Base-by-base conservation (phyloP, 192 early-diverging fungal genomes). In the Coemansia sp. region DNA sequence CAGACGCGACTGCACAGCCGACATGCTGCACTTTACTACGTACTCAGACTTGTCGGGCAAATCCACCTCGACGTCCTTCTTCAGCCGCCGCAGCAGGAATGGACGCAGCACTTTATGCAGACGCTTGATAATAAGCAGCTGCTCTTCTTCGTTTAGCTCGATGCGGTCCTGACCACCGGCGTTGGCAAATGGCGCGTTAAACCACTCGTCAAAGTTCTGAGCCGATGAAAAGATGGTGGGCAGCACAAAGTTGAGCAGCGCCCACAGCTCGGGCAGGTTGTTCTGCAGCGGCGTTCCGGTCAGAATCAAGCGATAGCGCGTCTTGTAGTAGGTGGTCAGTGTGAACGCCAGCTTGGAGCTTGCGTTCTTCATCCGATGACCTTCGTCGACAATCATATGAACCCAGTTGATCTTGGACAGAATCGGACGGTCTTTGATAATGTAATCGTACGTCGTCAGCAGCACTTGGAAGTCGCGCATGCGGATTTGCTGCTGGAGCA, bases 271-370 rank as follows among this genome's bases (percentile, higher is more conserved):
- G 3, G 94, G 94, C 10, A 99, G 82, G 65, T 99, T 97, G 84
- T 99, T 99, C 85, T 94, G 97, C 58, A 99, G 74, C n/a, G 97
- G 97, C 11, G 97, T 99, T 56, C 96, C 97, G 0, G 97, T 99
- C 67, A 99, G 80, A 81, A 99, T 96, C 49, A 98, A 82, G 24
- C 96, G 87, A 73, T 95, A 98, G 7, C 94, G 88, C 3, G 89
- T 89, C 25, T 78, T 82, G 76, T 99, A 99, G 76, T 99, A 99
- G 72, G 94, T 91, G 31, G 90, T 88, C 68, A 99, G 76, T 28
- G 91, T 94, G 10, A 80, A 74, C 18, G 92, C 89, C 31, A 99
- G 84, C 66, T 93, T 94, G 17, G 92, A 92, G 36, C 93, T 81
- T 42, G 89, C 74, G 71, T 98, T 99, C 82, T 99, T 99, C 92